Evolutionary conservation across 2,329 filamentous ascomycete genomes (phyloP).

Genomic region (Fusarium phyllophilum): DNA sequence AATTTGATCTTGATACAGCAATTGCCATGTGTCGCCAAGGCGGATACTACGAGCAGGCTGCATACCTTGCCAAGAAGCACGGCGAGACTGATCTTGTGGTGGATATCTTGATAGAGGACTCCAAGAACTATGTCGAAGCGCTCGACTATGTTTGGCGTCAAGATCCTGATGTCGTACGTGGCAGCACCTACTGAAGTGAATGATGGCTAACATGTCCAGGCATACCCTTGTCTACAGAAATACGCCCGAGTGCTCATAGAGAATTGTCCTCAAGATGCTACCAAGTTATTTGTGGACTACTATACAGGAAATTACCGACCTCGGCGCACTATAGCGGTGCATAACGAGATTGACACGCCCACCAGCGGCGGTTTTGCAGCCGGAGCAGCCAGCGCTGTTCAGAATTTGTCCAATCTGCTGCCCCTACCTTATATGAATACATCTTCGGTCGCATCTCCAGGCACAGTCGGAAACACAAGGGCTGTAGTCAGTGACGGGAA

Average conservation of each 20-base stretch:
- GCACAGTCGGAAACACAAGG: slow-evolving; percentile 60
- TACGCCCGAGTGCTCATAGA: slow-evolving; percentile 92
- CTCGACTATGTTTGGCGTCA: slow-evolving; percentile 91
- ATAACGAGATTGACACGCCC: slow-evolving; percentile 51
- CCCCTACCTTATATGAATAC: slow-evolving; percentile 87
- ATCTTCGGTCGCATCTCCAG: slow-evolving; percentile 64
- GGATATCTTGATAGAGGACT: slow-evolving; percentile 95
- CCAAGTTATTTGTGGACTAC: slow-evolving; percentile 91
- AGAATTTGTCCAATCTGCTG: slow-evolving; percentile 85
- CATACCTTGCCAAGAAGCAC: slow-evolving; percentile 93
- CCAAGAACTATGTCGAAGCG: slow-evolving; percentile 88
- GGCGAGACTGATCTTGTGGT: slow-evolving; percentile 93
- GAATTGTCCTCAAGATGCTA: slow-evolving; percentile 84
- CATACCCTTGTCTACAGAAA: slow-evolving; percentile 91
- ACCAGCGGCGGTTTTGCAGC: slow-evolving; percentile 59
- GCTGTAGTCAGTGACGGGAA: slow-evolving; percentile 63
- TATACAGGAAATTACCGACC: slow-evolving; percentile 88
- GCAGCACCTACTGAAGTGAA: too few species aligned
- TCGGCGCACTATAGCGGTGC: slow-evolving; percentile 65
- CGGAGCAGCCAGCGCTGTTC: slow-evolving; percentile 79
- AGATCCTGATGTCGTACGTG: slow-evolving; percentile 77
- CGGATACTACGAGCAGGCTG: slow-evolving; percentile 95
- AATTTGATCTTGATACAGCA: slow-evolving; percentile 96
- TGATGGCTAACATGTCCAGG: slow-evolving; percentile 60
- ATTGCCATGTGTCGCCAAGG: slow-evolving; percentile 98